A percentile compares a stretch with the other conserved stretches of the same genome.
These are phyloP conservation scores for Lichtheimia corymbifera DNA, from an alignment of 371 early-diverging fungal species.

Conservation along the genomic window DNA sequence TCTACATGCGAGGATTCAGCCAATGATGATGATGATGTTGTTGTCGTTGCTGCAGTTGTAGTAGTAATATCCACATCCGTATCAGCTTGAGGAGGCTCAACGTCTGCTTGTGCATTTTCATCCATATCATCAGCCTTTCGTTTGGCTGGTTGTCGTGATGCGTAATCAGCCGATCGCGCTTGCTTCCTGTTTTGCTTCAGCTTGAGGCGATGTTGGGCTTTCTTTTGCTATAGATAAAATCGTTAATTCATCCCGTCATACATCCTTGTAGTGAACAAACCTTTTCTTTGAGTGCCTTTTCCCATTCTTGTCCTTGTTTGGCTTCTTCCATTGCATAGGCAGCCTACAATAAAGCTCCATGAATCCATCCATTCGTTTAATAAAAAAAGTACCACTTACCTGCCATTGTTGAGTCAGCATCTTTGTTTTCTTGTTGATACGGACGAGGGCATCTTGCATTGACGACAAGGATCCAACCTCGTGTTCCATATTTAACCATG, in stretches of 20 bases:
- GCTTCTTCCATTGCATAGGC: slow-evolving; percentile 11
- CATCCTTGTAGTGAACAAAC: neutral
- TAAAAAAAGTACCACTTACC: neutral
- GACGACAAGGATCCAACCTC: slow-evolving; percentile 45
- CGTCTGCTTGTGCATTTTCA: slow-evolving; percentile 3
- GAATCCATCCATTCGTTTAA: neutral
- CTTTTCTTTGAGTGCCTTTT: slow-evolving; percentile 17
- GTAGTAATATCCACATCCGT: slow-evolving; percentile 16
- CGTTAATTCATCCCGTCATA: neutral
- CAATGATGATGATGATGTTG: neutral
- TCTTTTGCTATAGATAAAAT: slow-evolving; percentile 24
- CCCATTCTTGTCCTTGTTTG: slow-evolving; percentile 1
- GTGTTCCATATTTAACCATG: slow-evolving; percentile 51
- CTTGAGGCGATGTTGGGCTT: slow-evolving; percentile 25
- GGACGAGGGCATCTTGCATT: slow-evolving; percentile 23
- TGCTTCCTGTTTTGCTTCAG: neutral
- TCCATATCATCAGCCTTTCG: slow-evolving; percentile 13
- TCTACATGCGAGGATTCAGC: neutral
- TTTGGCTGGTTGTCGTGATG: slow-evolving; percentile 8
- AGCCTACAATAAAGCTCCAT: slow-evolving; percentile 2
- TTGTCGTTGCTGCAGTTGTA: slow-evolving; percentile 1
- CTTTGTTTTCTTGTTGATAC: slow-evolving; percentile 29
- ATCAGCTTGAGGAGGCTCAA: neutral
- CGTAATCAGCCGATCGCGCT: neutral
- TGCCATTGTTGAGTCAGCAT: slow-evolving; percentile 33